phyloP scores from a whole-genome alignment of 768 basidiomycete species.

The Daedalea quercina region DNA sequence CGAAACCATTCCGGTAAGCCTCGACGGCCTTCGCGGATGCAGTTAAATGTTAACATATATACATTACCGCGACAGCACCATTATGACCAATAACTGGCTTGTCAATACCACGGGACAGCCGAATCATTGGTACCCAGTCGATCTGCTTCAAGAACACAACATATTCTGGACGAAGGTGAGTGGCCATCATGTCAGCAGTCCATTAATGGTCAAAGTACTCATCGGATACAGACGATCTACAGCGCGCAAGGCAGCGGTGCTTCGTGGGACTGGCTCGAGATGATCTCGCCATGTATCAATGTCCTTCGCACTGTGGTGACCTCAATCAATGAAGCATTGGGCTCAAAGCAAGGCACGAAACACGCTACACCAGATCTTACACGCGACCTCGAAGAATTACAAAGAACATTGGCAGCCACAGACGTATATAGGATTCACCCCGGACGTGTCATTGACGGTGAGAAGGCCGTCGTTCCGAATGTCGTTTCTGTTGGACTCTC shows the following conservation, averaged over 20 bases:
- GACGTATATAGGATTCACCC: conserved; percentile 14
- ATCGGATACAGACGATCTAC: conserved; percentile 15
- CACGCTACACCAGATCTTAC: conserved; percentile 24
- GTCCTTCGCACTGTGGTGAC: conserved; percentile 19
- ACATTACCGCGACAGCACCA: conserved; percentile 10
- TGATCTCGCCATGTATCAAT: conserved; percentile 23
- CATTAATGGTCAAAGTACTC: no score
- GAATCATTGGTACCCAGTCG: conserved; percentile 20
- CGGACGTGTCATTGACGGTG: conserved; percentile 15
- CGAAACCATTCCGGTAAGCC: conserved; percentile 8
- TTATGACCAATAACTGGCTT: conserved; percentile 28
- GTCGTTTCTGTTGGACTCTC: conserved; percentile 13
- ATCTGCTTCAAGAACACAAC: conserved; percentile 27
- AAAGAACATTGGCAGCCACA: conserved; percentile 16
- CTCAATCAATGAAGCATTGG: conserved; percentile 19
- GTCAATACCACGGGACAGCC: conserved; percentile 19
- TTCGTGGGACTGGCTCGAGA: conserved; percentile 28
- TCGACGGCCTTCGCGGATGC: background rate
- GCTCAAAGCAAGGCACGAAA: conserved; percentile 24
- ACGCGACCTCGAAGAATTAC: conserved; percentile 23
- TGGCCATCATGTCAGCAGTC: no score
- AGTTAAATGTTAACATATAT: background rate
- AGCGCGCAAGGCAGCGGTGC: conserved; percentile 24
- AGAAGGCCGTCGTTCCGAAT: conserved; percentile 13
- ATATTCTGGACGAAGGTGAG: conserved; percentile 27